Evolutionary conservation across 225 moss, liverwort and hornwort genomes (phyloP), one percentile per base, ranked within the genome.

Genomic region (Anthoceros angustus): DNA sequence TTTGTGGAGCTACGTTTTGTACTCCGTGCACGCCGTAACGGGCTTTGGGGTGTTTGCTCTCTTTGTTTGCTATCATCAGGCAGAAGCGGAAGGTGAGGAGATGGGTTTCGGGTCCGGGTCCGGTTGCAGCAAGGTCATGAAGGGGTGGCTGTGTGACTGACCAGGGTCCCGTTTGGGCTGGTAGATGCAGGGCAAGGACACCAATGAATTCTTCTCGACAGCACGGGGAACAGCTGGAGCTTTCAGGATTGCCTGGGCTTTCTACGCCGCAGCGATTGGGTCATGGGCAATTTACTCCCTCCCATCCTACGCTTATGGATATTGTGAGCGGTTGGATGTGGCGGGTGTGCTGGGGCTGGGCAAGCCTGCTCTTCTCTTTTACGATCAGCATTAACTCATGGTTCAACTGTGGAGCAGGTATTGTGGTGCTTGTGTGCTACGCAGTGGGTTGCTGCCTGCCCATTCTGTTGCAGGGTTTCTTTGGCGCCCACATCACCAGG

Each of bases 291-390:
- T n/a, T n/a, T n/a, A n/a, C n/a, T n/a, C n/a, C n/a, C n/a, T n/a
- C 49, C 49, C 49, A 50, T 50, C 49, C 10, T 50, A 50, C 20
- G 49, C 49, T 50, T 50, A 50, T 50, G 49, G 49, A 5, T 50
- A 50, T 50, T 14, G 49, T 50, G 20, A 8, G n/a, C n/a, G n/a
- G n/a, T n/a, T n/a, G n/a, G n/a, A n/a, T n/a, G 49, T 43, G 9
- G 43, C 43, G 12, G 5, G n/a, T n/a, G n/a, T n/a, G n/a, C n/a
- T n/a, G n/a, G n/a, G 32, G 32, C 32, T 32, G 32, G 1, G 32
- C 32, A 32, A 32, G 32, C 32, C 32, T 32, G 1, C 2, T 1
- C 2, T 1, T 32, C 2, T 32, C 32, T 32, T 1, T 32, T 32
- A 32, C 32, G 32, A 32, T 32, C 32, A 32, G 32, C 32, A 32